A percentile compares a stretch with the other conserved stretches of the same genome.
Conservation (phyloP, 805 yeast species). For the Saccharomyces kudriavzevii region DNA sequence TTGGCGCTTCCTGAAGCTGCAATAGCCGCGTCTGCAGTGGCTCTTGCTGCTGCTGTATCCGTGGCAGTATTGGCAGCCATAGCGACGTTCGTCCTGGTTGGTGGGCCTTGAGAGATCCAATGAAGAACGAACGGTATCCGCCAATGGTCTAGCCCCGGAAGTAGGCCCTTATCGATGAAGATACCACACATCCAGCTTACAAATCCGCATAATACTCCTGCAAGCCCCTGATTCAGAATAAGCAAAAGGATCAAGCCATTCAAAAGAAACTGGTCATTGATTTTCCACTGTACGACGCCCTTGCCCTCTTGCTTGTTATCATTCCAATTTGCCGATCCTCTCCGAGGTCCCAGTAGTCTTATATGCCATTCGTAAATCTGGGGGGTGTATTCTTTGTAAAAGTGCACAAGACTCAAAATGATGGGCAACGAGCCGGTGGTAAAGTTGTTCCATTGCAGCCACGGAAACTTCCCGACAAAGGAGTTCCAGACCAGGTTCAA, state of each 20-base stretch:
- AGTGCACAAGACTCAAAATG: conserved; percentile 33
- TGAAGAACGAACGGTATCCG: conserved; percentile 23
- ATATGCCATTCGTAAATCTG: conserved; percentile 34
- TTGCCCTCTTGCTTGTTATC: conserved; percentile 6
- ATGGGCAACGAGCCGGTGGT: conserved; percentile 39
- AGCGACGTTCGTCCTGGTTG: conserved; percentile 1
- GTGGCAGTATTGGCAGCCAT: conserved; percentile 7
- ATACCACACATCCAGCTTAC: conserved; percentile 39
- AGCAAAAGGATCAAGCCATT: conserved; percentile 30
- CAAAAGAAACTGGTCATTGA: conserved; percentile 31
- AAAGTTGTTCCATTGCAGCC: conserved; percentile 35
- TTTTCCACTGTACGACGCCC: conserved; percentile 12
- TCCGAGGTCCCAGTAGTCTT: conserved; percentile 27
- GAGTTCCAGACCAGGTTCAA: conserved; percentile 28
- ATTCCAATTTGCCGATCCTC: conserved; percentile 6
- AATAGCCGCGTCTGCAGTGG: conserved; percentile 18
- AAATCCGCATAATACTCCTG: conserved; percentile 33
- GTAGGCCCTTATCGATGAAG: conserved; percentile 35
- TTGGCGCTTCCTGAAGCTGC: conserved; percentile 25
- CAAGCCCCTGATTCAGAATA: conserved; percentile 37
- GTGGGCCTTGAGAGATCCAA: background rate
- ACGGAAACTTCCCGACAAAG: conserved; percentile 18
- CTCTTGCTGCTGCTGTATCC: conserved; percentile 2
- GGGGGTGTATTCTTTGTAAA: conserved; percentile 36
- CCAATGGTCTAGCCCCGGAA: conserved; percentile 36